Evolutionary conservation across 2,329 filamentous ascomycete species (phyloP), one percentile per base, ranked within the genome.

Genomic region (Pseudocercospora musae): DNA sequence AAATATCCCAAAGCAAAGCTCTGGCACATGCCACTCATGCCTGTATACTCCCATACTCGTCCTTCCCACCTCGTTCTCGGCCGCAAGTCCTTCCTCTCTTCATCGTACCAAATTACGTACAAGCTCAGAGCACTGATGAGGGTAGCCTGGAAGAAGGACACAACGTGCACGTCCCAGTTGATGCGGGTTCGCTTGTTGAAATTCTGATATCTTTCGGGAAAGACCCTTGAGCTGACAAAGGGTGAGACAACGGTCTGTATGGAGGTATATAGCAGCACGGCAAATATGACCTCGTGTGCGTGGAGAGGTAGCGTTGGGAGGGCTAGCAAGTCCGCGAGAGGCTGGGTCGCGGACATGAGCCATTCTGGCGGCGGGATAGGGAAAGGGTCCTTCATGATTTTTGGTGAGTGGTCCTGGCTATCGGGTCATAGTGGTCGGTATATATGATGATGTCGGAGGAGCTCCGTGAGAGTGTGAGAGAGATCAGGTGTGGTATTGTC

Each of bases 81-180:
- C 20, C 71, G 62, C 64, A 70, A 66, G 8, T 78, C 78, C 68
- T 77, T 80, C 63, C 90, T 83, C 75, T 92, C 89, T 44, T 87
- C 79, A 75, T 95, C 91, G 46, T 74, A 77, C 59, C 80, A 81
- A 77, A 92, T 90, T 60, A 90, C 84, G 83, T 87, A 93, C 15
- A 95, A 77, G n/a, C 90, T 89, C 31, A 93, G 78, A 53, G 69
- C 74, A 75, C 89, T 91, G 78, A 96, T 90, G 59, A 91, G 78
- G 31, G 82, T 79, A 74, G 87, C 89, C 81, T 96, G 91, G 60
- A 91, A 81, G 68, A 95, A 84, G n/a, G 89, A 92, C 31, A 95
- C 91, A 59, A 94, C 87, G 74, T 94, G 91, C 23, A 92, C 88
- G 75, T 96, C 87, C 91, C 91, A 95, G 81, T 90, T 95, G 65